phyloP scores from a whole-genome alignment of 2,329 filamentous ascomycete species.

The Aspergillus tamarii region DNA sequence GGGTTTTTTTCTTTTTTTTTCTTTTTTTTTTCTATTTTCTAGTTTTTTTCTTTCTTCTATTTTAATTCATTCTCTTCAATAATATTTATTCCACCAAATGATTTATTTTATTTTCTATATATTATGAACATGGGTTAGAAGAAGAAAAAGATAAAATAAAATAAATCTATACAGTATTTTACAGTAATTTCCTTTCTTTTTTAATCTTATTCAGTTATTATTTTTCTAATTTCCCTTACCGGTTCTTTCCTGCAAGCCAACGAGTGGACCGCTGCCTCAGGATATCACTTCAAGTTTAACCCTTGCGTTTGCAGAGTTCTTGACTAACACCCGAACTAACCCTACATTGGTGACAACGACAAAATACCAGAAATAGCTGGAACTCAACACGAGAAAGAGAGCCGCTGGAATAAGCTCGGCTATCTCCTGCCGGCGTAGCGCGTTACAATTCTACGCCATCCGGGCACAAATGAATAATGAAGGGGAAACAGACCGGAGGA shows the following conservation, averaged over 20 bases:
- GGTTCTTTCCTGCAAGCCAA: conserved; percentile 18
- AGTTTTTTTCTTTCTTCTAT: neutral
- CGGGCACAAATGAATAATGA: conserved; percentile 6
- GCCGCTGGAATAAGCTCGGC: neutral
- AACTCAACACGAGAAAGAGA: neutral
- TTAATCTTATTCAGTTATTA: neutral
- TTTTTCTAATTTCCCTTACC: conserved; percentile 4
- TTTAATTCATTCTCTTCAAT: neutral
- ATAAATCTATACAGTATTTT: neutral
- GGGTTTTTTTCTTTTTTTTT: neutral
- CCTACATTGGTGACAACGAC: conserved; percentile 5
- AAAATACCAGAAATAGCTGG: neutral
- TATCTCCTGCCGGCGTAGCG: conserved; percentile 2
- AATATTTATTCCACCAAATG: neutral
- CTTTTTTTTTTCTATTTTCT: conserved; percentile 2
- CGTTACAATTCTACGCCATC: conserved; percentile 1
- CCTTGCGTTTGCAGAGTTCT: conserved; percentile 23
- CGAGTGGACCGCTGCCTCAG: conserved; percentile 17
- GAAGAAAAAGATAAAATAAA: neutral
- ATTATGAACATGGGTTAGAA: neutral
- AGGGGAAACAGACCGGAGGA: neutral
- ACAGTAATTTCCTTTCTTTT: neutral
- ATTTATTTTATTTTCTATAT: neutral
- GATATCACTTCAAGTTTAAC: conserved; percentile 15
- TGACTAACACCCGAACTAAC: conserved; percentile 14